A percentile compares a stretch with the other conserved stretches of the same genome.
Evolutionary conservation across 352 stramenopile species (phyloP).

Genomic region (Globisporangium splendens): DNA sequence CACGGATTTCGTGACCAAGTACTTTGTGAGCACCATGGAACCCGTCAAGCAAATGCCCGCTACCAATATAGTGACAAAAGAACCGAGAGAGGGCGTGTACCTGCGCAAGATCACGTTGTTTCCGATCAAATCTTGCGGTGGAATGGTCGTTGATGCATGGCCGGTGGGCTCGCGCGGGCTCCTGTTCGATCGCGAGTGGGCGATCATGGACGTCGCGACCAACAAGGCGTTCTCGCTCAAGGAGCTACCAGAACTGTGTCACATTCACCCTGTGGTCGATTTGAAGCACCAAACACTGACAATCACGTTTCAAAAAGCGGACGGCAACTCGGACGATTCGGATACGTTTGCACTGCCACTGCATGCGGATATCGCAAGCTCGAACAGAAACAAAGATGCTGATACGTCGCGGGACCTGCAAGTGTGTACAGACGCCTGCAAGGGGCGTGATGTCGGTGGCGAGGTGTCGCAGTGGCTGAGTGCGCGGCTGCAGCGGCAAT

Average conservation of each 20-base stretch:
- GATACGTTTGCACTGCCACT: slow-evolving; percentile 40
- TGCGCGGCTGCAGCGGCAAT: slow-evolving; percentile 49
- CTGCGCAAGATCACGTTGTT: slow-evolving; percentile 63
- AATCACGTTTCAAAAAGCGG: slow-evolving; percentile 29
- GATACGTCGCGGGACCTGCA: slow-evolving; percentile 31
- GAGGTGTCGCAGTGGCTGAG: slow-evolving; percentile 69
- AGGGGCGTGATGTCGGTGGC: slow-evolving; percentile 44
- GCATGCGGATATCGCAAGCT: slow-evolving; percentile 15
- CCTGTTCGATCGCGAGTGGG: slow-evolving; percentile 73
- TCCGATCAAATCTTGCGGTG: slow-evolving; percentile 75
- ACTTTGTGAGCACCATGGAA: slow-evolving; percentile 46
- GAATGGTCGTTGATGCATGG: slow-evolving; percentile 54
- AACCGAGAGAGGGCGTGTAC: slow-evolving; percentile 10
- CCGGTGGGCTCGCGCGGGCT: slow-evolving; percentile 54
- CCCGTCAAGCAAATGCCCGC: slow-evolving; percentile 4
- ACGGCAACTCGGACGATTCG: neutral
- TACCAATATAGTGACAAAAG: neutral
- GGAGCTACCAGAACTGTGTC: slow-evolving; percentile 50
- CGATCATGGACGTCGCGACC: slow-evolving; percentile 55
- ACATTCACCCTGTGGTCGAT: slow-evolving; percentile 60
- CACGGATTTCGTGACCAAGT: slow-evolving; percentile 46
- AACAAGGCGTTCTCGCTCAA: slow-evolving; percentile 55
- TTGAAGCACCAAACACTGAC: slow-evolving; percentile 50
- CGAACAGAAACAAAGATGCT: slow-evolving; percentile 17
- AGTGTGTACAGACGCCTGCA: slow-evolving; percentile 52